These are phyloP conservation scores for Diversispora epigaea DNA, from an alignment of 192 early-diverging fungal genomes.

Conservation along the genomic window DNA sequence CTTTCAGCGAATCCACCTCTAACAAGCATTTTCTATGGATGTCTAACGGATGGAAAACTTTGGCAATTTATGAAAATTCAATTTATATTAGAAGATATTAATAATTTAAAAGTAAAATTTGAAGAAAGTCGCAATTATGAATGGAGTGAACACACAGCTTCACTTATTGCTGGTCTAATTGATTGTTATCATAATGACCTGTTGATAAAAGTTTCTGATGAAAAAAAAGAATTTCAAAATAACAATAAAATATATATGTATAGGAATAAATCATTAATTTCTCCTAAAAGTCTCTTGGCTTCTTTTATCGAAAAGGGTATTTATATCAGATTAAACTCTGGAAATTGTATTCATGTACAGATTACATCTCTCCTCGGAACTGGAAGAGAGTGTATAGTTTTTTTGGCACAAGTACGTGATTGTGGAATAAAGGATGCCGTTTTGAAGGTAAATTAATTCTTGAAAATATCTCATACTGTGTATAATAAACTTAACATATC, in stretches of 20 bases:
- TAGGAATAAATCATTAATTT: conserved; percentile 23
- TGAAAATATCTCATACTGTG: conserved; percentile 15
- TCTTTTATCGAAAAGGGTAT: conserved; percentile 19
- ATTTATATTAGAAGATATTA: background rate
- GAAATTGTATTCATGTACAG: conserved; percentile 24
- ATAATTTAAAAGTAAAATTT: conserved; percentile 13
- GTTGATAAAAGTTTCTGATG: conserved; percentile 2
- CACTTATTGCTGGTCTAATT: conserved; percentile 16
- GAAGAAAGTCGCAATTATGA: conserved; percentile 5
- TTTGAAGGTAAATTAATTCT: conserved; percentile 32
- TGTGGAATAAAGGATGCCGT: conserved; percentile 29
- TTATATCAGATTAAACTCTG: conserved; percentile 28
- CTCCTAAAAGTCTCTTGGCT: conserved; percentile 31
- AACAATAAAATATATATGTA: conserved; percentile 19
- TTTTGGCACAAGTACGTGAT: conserved; percentile 30
- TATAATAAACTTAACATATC: conserved; percentile 28
- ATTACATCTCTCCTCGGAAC: conserved; percentile 20
- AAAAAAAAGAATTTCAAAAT: conserved; percentile 29
- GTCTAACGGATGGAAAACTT: conserved; percentile 21
- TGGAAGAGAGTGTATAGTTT: conserved; percentile 25
- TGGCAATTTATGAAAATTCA: conserved; percentile 19
- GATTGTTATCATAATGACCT: background rate
- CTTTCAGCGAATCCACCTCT: conserved; percentile 16
- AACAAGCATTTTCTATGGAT: conserved; percentile 23
- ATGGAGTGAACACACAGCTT: background rate